These are phyloP conservation scores for Aschersonia sp. DNA, from an alignment of 2,329 filamentous ascomycete genomes.

Conservation along the genomic window DNA sequence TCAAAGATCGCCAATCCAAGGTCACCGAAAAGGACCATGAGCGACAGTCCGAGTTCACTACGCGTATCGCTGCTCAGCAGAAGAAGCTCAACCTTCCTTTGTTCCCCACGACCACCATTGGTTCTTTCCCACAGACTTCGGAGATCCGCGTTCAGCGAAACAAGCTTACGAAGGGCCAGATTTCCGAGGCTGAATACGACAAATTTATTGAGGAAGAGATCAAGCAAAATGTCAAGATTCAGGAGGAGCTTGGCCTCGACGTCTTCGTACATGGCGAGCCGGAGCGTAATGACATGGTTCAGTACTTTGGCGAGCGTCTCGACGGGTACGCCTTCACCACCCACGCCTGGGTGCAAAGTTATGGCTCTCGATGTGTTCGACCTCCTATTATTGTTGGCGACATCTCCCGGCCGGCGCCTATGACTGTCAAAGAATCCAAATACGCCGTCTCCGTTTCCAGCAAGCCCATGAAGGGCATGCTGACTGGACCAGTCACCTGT, in stretches of 20 bases:
- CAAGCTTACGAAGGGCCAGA: slow-evolving; percentile 98
- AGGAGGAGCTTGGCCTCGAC: slow-evolving; percentile 94
- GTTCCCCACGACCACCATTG: slow-evolving; percentile 98
- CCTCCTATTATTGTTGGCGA: slow-evolving; percentile 98
- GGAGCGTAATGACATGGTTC: slow-evolving; percentile 99
- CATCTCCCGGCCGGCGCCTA: slow-evolving; percentile 88
- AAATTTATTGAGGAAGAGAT: slow-evolving; percentile 99
- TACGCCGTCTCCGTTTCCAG: slow-evolving; percentile 91
- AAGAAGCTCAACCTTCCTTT: slow-evolving; percentile 84
- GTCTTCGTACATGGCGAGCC: slow-evolving; percentile 98
- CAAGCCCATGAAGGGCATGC: slow-evolving; percentile 99
- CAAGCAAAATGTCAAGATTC: slow-evolving; percentile 83
- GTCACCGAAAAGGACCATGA: slow-evolving; percentile 77
- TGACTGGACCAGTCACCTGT: slow-evolving; percentile 97
- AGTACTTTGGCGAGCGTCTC: slow-evolving; percentile 98
- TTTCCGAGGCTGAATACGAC: slow-evolving; percentile 84
- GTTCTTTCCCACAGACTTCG: slow-evolving; percentile 98
- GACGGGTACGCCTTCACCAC: slow-evolving; percentile 98
- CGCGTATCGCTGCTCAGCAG: slow-evolving; percentile 78
- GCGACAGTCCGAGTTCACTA: slow-evolving; percentile 80
- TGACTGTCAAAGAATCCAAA: slow-evolving; percentile 99
- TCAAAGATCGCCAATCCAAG: slow-evolving; percentile 91
- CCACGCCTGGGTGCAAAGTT: slow-evolving; percentile 96
- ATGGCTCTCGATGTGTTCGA: slow-evolving; percentile 95
- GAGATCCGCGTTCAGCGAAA: slow-evolving; percentile 94